Evolutionary conservation across 108 stramenopile genomes (phyloP), one percentile per base, ranked within the genome.

Genomic region (Pseudonitzschia pungens): DNA sequence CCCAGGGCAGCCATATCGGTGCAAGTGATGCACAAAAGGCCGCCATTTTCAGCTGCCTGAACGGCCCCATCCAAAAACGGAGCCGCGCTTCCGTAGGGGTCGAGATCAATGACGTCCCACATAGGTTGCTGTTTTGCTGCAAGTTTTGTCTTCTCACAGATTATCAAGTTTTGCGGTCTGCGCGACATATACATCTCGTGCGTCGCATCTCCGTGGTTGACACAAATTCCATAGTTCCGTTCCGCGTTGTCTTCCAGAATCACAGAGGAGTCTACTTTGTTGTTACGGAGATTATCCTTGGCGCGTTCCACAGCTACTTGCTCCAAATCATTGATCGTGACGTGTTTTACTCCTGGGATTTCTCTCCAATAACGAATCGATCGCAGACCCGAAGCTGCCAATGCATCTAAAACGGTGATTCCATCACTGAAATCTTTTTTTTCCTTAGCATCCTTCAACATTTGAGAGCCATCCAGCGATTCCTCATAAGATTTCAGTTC

Each of bases 71-170:
- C 99, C 15, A 98, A 66, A 73, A 99, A 99, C 9, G 98, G 97
- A 11, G 96, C 94, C 33, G 97, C 95, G n/a, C 87, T 82, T 0
- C 99, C 99, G 77, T 99, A 99, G 18, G 99, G 99, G 81, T 99
- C 99, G 26, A 99, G 78, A 73, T 99, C 99, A 77, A 99, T 96
- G 55, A 99, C 97, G 75, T 99, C 97, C 74, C 75, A 86, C 77
- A 79, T 79, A 63, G 83, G 83, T 12, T 32, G 50, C 63, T 76
- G 74, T 0, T 69, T 70, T n/a, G 78, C 62, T 16, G 72, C 69
- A 81, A 84, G 67, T 85, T 55, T 24, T 56, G 68, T 10, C 44
- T 73, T 55, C 80, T 72, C 33, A 68, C 64, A 22, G 68, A 78
- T 69, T 27, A 27, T 50, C 74, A 85, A 75, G 26, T 57, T 33